phyloP scores from a whole-genome alignment of 306 rosid species.

The Benincasa hispida region DNA sequence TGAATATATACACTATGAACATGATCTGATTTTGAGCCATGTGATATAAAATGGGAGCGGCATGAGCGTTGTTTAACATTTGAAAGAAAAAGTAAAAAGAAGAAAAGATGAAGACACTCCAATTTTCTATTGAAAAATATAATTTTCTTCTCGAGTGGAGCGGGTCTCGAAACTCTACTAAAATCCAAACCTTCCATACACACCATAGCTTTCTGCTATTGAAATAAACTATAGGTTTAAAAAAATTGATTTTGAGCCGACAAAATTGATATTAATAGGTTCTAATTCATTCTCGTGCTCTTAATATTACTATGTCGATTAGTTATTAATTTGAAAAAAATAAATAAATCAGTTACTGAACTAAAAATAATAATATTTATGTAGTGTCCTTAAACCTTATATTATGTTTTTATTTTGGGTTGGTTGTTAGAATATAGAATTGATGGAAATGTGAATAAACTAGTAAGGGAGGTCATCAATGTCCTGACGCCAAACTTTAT shows the following conservation, averaged over 20 bases:
- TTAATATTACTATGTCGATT: too few species aligned
- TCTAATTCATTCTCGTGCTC: too few species aligned
- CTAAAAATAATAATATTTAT: too few species aligned
- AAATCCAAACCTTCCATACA: neutral
- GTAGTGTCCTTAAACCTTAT: too few species aligned
- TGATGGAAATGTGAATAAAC: neutral
- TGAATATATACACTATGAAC: neutral
- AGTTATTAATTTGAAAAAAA: too few species aligned
- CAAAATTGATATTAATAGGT: too few species aligned
- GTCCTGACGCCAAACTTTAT: too few species aligned
- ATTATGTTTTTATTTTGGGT: neutral
- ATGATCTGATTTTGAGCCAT: neutral
- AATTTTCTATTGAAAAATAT: too few species aligned
- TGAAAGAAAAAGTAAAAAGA: too few species aligned
- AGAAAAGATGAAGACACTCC: neutral
- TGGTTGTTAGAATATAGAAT: neutral
- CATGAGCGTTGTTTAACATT: neutral
- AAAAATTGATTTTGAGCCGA: too few species aligned
- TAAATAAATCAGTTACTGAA: too few species aligned
- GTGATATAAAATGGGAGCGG: neutral
- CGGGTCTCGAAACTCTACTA: neutral
- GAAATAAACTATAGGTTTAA: neutral
- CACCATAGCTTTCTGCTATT: neutral
- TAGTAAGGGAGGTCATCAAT: too few species aligned
- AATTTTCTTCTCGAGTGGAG: neutral